Evolutionary conservation across 192 early-diverging fungal genomes (phyloP).

Genomic region (Rhizoclosmatium sp.): DNA sequence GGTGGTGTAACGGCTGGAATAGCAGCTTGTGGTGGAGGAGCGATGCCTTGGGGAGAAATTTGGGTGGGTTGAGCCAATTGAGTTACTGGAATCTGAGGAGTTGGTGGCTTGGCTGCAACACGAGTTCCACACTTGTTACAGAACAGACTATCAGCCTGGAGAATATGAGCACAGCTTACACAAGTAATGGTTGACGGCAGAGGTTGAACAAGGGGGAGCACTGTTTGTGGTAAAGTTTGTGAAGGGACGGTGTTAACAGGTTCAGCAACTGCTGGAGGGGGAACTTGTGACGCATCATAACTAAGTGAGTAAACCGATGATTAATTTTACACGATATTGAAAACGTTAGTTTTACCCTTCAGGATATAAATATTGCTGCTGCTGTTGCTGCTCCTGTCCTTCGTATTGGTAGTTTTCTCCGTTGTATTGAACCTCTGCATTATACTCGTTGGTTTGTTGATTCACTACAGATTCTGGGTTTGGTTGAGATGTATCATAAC

Average conservation of each 20-base stretch:
- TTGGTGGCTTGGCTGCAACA: conserved; percentile 7
- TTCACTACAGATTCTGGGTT: too few relatives aligned
- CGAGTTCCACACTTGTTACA: conserved; percentile 52
- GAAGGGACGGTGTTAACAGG: neutral
- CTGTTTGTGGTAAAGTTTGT: conserved; percentile 2
- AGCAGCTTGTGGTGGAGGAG: neutral
- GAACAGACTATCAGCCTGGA: conserved; percentile 46
- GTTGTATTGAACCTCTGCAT: too few relatives aligned
- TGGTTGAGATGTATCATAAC: too few relatives aligned
- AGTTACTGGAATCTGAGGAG: neutral
- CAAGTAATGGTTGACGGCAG: conserved; percentile 28
- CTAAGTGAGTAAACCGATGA: too few relatives aligned
- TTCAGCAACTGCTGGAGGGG: neutral
- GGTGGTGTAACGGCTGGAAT: conserved; percentile 9
- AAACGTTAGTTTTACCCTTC: too few relatives aligned
- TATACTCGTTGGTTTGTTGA: too few relatives aligned
- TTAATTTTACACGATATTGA: too few relatives aligned
- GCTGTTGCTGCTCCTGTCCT: too few relatives aligned
- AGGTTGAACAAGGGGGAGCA: neutral
- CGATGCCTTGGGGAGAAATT: too few relatives aligned
- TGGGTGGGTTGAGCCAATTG: neutral
- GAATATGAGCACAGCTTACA: conserved; percentile 41
- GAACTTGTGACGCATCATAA: neutral
- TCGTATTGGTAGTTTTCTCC: too few relatives aligned
- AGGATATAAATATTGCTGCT: too few relatives aligned